These are phyloP conservation scores for Scenedesmus sp. DNA, from an alignment of 163 green algal genomes.

Conservation along the genomic window DNA sequence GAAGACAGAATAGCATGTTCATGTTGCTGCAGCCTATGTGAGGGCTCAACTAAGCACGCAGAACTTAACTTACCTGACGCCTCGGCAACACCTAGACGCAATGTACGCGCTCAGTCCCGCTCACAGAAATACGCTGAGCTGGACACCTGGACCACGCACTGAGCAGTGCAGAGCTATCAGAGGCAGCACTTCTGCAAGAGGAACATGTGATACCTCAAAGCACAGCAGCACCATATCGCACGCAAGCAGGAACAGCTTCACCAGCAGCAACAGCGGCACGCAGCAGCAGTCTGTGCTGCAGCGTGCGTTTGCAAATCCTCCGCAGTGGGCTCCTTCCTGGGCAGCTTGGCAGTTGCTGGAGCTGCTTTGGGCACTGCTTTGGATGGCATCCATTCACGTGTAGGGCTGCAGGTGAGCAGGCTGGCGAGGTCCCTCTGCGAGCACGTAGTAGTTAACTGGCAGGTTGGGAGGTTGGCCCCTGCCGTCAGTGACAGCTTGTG, in stretches of 20 bases:
- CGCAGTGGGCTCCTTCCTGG: neutral
- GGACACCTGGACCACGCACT: neutral
- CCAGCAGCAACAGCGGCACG: constrained; percentile 27
- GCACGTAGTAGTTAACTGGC: no score
- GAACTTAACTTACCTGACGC: no score
- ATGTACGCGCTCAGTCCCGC: neutral
- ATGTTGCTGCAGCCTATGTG: neutral
- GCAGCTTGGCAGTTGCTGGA: neutral
- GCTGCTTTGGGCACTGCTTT: constrained; percentile 59
- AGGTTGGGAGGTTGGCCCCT: no score
- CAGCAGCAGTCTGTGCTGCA: neutral
- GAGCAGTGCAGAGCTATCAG: neutral
- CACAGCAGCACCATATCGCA: neutral
- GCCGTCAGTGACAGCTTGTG: no score
- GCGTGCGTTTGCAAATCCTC: constrained; percentile 6
- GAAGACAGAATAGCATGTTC: neutral
- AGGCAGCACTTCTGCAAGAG: neutral
- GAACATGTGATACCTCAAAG: no score
- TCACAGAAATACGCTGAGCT: neutral
- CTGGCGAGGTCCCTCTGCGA: no score
- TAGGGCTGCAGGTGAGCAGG: constrained; percentile 59
- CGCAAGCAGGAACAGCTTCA: constrained; percentile 1
- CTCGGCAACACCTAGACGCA: no score
- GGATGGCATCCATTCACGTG: constrained; percentile 68
- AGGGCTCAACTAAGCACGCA: neutral